These are phyloP conservation scores for Artemisia annua DNA, from an alignment of 129 eudicot genomes.

Conservation along the genomic window DNA sequence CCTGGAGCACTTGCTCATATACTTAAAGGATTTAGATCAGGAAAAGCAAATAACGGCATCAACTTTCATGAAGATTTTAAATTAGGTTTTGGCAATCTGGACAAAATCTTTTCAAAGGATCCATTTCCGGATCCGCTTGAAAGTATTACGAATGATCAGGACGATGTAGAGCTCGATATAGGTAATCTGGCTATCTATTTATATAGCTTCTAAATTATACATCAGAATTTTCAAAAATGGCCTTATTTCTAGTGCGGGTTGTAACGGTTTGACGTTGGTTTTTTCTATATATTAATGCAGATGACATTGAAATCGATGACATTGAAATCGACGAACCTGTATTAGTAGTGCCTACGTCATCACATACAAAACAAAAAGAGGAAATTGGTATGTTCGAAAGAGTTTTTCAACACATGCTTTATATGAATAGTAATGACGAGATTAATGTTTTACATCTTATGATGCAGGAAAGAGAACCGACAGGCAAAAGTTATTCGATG, in stretches of 20 bases:
- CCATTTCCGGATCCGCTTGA: conserved; percentile 56
- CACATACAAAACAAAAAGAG: conserved; percentile 48
- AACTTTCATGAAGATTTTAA: conserved; percentile 32
- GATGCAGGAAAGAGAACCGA: conserved; percentile 62
- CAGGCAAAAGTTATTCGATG: conserved; percentile 66
- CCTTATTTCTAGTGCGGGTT: not conserved
- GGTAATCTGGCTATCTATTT: conserved; percentile 43
- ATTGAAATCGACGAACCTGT: conserved; percentile 43
- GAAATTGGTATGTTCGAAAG: conserved; percentile 32
- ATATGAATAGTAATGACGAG: not conserved
- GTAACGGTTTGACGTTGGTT: not conserved
- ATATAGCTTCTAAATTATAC: not conserved
- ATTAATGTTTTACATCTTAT: not conserved
- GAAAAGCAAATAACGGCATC: conserved; percentile 38
- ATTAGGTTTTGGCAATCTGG: conserved; percentile 51
- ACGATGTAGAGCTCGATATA: conserved; percentile 65
- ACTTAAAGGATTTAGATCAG: conserved; percentile 71
- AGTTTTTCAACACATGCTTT: not conserved
- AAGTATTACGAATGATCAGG: conserved; percentile 34
- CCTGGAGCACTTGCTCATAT: conserved; percentile 71
- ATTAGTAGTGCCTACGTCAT: conserved; percentile 49
- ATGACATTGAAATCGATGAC: conserved; percentile 88
- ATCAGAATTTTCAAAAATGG: not conserved
- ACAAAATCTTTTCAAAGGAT: conserved; percentile 49
- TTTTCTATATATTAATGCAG: conserved; percentile 40